Evolutionary conservation across 208 protist genomes (phyloP).

Genomic region (Pavlovales sp.): DNA sequence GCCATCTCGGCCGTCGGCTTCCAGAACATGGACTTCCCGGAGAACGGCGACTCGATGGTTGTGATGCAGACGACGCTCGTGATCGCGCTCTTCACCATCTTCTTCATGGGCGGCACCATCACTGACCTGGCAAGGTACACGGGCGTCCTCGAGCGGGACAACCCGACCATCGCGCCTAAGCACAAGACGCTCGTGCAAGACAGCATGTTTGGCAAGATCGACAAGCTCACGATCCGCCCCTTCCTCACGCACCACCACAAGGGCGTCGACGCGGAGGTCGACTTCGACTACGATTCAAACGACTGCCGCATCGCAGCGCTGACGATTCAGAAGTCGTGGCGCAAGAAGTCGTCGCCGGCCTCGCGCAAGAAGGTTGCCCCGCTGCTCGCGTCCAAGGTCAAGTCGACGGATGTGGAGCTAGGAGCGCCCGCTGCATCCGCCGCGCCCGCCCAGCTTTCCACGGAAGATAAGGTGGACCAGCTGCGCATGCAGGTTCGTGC

Average conservation of each 20-base stretch:
- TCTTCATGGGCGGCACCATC: conserved; percentile 40
- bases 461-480: neutral
- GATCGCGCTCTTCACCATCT: conserved; percentile 58
- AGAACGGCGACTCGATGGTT: neutral
- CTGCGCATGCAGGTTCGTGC: neutral
- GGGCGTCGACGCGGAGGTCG: neutral
- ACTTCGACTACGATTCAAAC: neutral
- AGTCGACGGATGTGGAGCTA: neutral
- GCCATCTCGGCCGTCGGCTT: conserved; percentile 54
- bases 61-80: conserved; percentile 49
- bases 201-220: neutral
- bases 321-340: neutral
- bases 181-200: neutral
- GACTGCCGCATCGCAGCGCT: neutral
- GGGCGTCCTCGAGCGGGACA: neutral
- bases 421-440: too few species aligned
- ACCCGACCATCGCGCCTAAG: too few species aligned
- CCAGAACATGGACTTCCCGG: neutral
- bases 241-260: neutral
- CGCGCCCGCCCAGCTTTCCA: neutral
- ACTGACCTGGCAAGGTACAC: neutral
- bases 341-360: neutral
- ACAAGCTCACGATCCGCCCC: neutral
- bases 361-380: neutral
- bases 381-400: neutral